Conservation (phyloP, 148 eudicot genomes). For the Rhododendron simsii region DNA sequence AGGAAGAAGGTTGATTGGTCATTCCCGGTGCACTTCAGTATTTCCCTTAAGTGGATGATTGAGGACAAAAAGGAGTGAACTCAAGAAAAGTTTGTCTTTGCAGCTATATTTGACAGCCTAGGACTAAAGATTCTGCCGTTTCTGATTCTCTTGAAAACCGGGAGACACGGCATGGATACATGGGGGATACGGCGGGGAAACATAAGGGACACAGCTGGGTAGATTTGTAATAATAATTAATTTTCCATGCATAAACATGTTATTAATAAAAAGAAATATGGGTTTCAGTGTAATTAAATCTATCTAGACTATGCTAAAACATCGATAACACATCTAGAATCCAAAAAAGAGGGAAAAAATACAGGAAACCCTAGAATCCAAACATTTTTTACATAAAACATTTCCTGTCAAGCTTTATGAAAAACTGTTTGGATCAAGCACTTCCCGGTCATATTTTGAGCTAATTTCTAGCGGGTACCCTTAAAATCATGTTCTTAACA, state of each 20-base stretch:
- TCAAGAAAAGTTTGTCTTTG: background rate
- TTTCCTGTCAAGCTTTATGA: no score
- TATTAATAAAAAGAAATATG: no score
- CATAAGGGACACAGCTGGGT: background rate
- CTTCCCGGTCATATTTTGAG: no score
- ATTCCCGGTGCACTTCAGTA: background rate
- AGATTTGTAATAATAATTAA: background rate
- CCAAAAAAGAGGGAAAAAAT: background rate
- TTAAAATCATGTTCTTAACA: no score
- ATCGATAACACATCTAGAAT: background rate
- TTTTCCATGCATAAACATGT: background rate
- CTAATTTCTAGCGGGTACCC: no score
- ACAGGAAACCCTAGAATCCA: background rate
- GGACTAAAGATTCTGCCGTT: background rate
- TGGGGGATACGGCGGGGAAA: background rate
- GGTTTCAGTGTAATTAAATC: background rate
- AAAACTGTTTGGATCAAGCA: no score
- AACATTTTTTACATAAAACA: no score
- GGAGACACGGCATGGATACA: no score
- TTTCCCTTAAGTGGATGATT: background rate
- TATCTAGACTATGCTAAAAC: background rate
- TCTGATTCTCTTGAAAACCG: background rate
- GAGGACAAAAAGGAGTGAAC: background rate
- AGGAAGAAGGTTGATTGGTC: background rate
- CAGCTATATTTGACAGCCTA: background rate